Base-by-base conservation (phyloP, 495 filamentous ascomycete species). In the Usnea hakonensis region DNA sequence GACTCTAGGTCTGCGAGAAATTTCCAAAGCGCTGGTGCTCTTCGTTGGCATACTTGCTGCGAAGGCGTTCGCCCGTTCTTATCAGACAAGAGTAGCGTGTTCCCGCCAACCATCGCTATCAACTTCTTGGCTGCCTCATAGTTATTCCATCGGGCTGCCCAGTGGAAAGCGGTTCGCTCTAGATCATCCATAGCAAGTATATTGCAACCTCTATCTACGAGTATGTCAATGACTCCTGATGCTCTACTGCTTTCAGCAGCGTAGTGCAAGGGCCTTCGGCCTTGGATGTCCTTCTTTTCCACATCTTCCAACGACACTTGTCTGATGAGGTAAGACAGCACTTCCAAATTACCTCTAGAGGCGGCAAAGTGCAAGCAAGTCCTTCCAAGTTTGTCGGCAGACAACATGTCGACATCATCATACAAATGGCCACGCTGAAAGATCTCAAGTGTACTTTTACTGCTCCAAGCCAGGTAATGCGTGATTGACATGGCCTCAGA, bases 381-480 rank as follows among this genome's bases (percentile, higher is more conserved):
- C 33, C 56, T 58, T 14, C 62, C 62, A 48, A 44, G 19, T 32
- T 17, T 59, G 41, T 64, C 62, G 10, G 41, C 13, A 41, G 62
- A 59, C 55, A 59, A 37, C 21, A 64, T 36, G 33, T 59, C 43
- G 41, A 33, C 62, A 37, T 59, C 43, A 44, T 64, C 46, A 50
- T 53, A 64, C 23, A 40, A 40, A 17, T 19, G 62, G 21, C 56
- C 62, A 6, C 56, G 62, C 40, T 60, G 41, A 30, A 64, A 60
- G 30, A 59, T 40, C 19, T 58, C n/a, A 33, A 23, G 13, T 41
- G 62, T 59, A 37, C 38, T 59, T 59, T 36, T 59, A 53, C 62
- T 64, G 36, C 62, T 64, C 62, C 62, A 64, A 33, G 62, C 62
- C 32, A 64, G 55, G 43, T 23, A 59, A 59, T 64, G 62, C 23